Conservation (phyloP, 805 yeast genomes). For the Torulaspora delbrueckii region DNA sequence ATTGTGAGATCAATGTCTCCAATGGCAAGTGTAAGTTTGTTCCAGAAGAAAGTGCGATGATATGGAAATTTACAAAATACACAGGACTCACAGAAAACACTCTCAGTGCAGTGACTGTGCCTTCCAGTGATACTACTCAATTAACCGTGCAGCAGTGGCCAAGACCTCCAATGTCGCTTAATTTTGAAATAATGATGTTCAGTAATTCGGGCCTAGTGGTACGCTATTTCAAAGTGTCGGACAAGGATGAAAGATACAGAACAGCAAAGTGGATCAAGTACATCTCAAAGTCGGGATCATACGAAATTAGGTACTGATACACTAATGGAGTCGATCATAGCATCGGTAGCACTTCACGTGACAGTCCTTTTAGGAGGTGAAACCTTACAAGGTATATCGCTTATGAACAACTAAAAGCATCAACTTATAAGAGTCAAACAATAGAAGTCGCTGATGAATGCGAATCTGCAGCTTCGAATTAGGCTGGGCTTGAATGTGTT, state of each 20-base stretch:
- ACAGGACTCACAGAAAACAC: conserved; percentile 61
- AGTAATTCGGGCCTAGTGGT: conserved; percentile 74
- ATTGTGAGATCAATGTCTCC: conserved; percentile 42
- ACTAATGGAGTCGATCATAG: neutral
- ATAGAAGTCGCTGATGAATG: neutral
- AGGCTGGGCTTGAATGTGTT: neutral
- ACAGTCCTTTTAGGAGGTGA: neutral
- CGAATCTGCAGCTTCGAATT: neutral
- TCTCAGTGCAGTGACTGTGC: conserved; percentile 51
- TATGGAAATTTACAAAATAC: conserved; percentile 69
- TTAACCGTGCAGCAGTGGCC: conserved; percentile 46
- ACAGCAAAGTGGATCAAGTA: conserved; percentile 89
- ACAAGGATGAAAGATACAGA: conserved; percentile 51
- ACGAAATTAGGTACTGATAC: conserved; percentile 64
- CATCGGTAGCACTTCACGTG: conserved; percentile 1
- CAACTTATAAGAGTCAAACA: neutral
- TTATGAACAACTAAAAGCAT: neutral
- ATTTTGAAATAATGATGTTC: conserved; percentile 67
- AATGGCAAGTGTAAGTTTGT: conserved; percentile 66
- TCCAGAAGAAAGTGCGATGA: conserved; percentile 57
- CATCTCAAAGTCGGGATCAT: conserved; percentile 67
- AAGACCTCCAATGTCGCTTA: conserved; percentile 69
- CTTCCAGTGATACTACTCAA: conserved; percentile 25
- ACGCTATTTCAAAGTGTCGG: conserved; percentile 59
- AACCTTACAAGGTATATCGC: neutral